Evolutionary conservation across 371 early-diverging fungal genomes (phyloP).

Genomic region (Dipsacomyces acuminosporus): DNA sequence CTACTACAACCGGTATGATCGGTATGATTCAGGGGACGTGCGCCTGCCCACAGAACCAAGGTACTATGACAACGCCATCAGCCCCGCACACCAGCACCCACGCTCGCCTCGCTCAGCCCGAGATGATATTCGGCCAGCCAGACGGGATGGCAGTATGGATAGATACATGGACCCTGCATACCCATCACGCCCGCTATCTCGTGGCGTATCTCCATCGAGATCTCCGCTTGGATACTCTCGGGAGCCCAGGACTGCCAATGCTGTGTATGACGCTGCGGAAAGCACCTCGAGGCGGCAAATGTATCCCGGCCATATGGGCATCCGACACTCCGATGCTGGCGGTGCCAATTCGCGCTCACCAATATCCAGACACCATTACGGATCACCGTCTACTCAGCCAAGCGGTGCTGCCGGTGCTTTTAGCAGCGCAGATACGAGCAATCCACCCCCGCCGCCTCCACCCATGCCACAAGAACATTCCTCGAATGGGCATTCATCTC

Average conservation of each 20-base stretch:
- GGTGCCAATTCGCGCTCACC: conserved; percentile 7
- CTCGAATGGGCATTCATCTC: conserved; percentile 2
- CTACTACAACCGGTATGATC: conserved; percentile 20
- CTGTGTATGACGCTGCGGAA: neutral
- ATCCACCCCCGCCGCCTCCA: conserved; percentile 37
- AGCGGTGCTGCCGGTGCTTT: neutral
- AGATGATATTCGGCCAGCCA: conserved; percentile 5
- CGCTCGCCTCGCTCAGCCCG: neutral
- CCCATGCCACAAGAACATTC: conserved; percentile 5
- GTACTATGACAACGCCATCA: too few species aligned
- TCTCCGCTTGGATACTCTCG: conserved; percentile 19
- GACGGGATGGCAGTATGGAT: too few species aligned
- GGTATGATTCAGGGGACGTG: conserved; percentile 5
- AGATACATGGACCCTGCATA: conserved; percentile 2
- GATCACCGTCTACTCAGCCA: neutral
- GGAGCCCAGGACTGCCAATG: conserved; percentile 1
- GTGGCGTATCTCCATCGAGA: conserved; percentile 13
- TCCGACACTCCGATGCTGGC: too few species aligned
- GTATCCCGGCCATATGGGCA: conserved; percentile 2
- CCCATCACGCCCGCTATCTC: conserved; percentile 11
- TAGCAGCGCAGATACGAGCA: neutral
- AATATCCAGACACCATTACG: neutral
- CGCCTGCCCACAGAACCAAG: neutral
- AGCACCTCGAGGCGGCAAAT: conserved; percentile 7
- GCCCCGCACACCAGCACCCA: too few species aligned